Base-by-base conservation (phyloP, 371 early-diverging fungal genomes). In the Sporodiniella umbellata region DNA sequence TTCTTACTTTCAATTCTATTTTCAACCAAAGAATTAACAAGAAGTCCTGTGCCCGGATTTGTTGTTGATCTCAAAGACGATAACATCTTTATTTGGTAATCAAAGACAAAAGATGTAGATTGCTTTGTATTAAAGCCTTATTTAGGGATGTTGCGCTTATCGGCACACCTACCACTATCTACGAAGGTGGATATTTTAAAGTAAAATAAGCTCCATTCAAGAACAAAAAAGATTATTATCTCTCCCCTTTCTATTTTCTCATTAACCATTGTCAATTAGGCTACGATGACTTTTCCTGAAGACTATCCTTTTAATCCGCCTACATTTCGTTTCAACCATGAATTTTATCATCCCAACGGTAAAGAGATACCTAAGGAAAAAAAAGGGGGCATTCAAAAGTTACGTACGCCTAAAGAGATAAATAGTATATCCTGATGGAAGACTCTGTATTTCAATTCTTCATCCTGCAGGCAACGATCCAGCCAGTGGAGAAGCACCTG, bases 121-220 rank as follows among this genome's bases (percentile, higher is more conserved):
- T n/a, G n/a, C n/a, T n/a, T n/a, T n/a, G n/a, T n/a, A n/a, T n/a
- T n/a, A n/a, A n/a, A n/a, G n/a, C n/a, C n/a, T n/a, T n/a, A n/a
- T n/a, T n/a, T 47, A 80, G 82, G 92, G 89, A 89, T 56, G 84
- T 94, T 39, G 80, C 89, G 48, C 87, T 92, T 51, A 84, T 94
- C 40, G 93, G 93, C 3, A 89, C 92, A 30, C 82, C 85, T 50
- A 88, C 85, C 37, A 94, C 93, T 8, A 80, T 87, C 19, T 94
- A 89, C 42, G 95, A 95, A 68, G 90, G 90, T 42, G 95, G 93
- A 8, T 90, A 93, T 59, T 92, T 92, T 74, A 91, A 87, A 72
- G 92, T 92, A 71, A 43, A 17, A 31, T 4, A 38, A 23, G 14
- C 8, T 6, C 4, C 8, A 19, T 6, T 19, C 7, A 19, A 17